These are phyloP conservation scores for Rhodotorula sp. DNA, from an alignment of 1,284 basidiomycete species.

Conservation along the genomic window DNA sequence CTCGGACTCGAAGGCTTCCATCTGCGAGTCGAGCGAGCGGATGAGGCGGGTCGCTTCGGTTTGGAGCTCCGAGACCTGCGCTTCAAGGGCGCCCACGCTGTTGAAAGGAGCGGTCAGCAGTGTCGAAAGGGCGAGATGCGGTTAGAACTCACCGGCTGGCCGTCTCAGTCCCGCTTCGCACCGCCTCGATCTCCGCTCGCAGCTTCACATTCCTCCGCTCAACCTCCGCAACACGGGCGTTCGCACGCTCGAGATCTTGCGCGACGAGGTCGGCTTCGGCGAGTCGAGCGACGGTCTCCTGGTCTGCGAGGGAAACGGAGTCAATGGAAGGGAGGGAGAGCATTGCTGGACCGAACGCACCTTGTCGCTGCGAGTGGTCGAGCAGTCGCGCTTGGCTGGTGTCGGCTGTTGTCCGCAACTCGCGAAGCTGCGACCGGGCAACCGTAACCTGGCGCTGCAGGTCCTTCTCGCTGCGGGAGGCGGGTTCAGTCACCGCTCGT, in stretches of 20 bases:
- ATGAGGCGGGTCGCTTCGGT: conserved; percentile 68
- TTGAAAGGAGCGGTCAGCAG: fast-evolving
- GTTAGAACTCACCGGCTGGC: conserved; percentile 62
- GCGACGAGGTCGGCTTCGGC: conserved; percentile 89
- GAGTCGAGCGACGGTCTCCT: conserved; percentile 81
- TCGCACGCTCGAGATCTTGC: conserved; percentile 87
- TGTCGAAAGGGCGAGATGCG: neutral
- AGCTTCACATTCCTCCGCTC: conserved; percentile 91
- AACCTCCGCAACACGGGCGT: conserved; percentile 82
- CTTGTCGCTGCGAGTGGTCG: conserved; percentile 82
- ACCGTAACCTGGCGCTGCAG: conserved; percentile 80
- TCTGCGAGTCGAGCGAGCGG: conserved; percentile 67
- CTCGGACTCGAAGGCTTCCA: conserved; percentile 56
- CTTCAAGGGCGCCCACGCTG: conserved; percentile 69
- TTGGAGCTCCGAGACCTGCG: conserved; percentile 68
- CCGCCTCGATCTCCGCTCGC: conserved; percentile 85
- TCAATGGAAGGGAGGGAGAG: neutral
- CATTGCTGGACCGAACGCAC: conserved; percentile 51
- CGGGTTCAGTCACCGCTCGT: neutral
- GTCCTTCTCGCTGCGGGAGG: conserved; percentile 73
- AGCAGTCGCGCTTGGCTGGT: conserved; percentile 85
- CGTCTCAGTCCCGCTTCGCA: conserved; percentile 73
- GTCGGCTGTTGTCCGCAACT: conserved; percentile 85
- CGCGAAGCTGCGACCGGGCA: conserved; percentile 80
- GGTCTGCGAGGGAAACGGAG: conserved; percentile 58